Evolutionary conservation across 768 basidiomycete species (phyloP), one percentile per base, ranked within the genome.

Genomic region (Agrocybe praecox): DNA sequence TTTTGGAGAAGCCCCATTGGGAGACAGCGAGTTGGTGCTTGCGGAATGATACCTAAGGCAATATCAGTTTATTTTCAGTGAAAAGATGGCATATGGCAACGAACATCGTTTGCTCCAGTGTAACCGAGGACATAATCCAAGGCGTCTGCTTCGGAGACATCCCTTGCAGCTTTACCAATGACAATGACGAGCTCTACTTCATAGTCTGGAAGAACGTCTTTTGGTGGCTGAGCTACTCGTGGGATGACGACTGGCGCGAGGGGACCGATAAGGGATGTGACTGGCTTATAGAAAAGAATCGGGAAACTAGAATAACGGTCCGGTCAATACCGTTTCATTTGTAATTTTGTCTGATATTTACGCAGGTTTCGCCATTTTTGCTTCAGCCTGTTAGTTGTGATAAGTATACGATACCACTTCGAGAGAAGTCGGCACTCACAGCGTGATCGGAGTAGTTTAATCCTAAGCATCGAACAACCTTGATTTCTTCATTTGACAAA

Each of bases 1-100:
- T 80, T 71, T 96, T 96, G 23, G 91, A 92, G 72, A 92, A 94
- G 26, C 82, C 77, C 93, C 94, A 96, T 63, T 96, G 94, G 0
- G 88, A 87, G 10, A 88, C 86, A 3, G 84, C 83, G 72, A 90
- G 75, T 68, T 95, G 94, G 63, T 89, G 87, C 60, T 87, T 85
- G 42, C 94, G 83, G 82, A 94, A 93, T 5, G 92, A 93, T 2
- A 90, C 80, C 87, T 89, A 59, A 14, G 44, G 19, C 5, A 26
- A 23, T 15, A 21, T 26, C 12, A n/a, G n/a, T n/a, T n/a, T n/a
- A n/a, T n/a, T n/a, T n/a, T n/a, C n/a, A n/a, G n/a, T n/a, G n/a
- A n/a, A n/a, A n/a, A n/a, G n/a, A n/a, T n/a, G n/a, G n/a, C n/a
- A n/a, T n/a, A 29, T 29, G 26, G 9, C 9, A 29, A 52, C 68